A percentile compares a stretch with the other conserved stretches of the same genome.
These are phyloP conservation scores for Tricladium varicosporioides DNA, from an alignment of 2,329 filamentous ascomycete species.

Conservation along the genomic window DNA sequence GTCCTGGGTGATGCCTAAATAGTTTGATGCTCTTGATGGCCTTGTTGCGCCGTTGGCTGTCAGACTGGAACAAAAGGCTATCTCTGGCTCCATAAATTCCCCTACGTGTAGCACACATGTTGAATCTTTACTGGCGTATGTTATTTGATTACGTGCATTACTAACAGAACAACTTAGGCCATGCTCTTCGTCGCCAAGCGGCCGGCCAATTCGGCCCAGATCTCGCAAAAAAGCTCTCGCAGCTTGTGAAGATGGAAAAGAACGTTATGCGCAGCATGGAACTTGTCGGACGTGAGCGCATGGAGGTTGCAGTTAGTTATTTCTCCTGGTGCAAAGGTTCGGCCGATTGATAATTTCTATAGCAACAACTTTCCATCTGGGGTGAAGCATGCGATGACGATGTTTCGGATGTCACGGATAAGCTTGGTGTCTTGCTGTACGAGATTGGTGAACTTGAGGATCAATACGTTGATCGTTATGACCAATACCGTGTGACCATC, in stretches of 20 bases:
- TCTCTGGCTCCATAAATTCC: not conserved
- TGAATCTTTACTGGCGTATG: not conserved
- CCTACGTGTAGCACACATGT: not conserved
- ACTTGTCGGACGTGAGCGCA: conserved; percentile 88
- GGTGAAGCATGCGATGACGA: conserved; percentile 95
- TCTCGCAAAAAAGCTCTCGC: conserved; percentile 93
- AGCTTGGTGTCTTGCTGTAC: conserved; percentile 94
- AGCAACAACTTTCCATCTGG: conserved; percentile 99
- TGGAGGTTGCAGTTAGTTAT: conserved; percentile 89
- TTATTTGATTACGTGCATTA: conserved; percentile 33
- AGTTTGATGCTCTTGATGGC: not conserved
- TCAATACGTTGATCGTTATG: conserved; percentile 97
- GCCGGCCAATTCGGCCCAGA: conserved; percentile 77
- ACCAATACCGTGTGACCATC: conserved; percentile 98
- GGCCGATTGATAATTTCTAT: conserved; percentile 16
- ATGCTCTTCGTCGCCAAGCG: conserved; percentile 71
- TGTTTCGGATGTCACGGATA: conserved; percentile 98
- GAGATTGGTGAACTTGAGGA: conserved; percentile 91
- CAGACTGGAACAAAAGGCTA: not conserved
- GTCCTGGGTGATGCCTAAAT: not conserved
- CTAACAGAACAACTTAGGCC: conserved; percentile 56
- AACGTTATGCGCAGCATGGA: conserved; percentile 99
- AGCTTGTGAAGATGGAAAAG: conserved; percentile 99
- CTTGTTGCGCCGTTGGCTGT: not conserved
- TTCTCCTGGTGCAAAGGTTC: not conserved